Evolutionary conservation across 495 filamentous ascomycete species (phyloP), one percentile per base, ranked within the genome.

Genomic region (Glarea lozoyensis): DNA sequence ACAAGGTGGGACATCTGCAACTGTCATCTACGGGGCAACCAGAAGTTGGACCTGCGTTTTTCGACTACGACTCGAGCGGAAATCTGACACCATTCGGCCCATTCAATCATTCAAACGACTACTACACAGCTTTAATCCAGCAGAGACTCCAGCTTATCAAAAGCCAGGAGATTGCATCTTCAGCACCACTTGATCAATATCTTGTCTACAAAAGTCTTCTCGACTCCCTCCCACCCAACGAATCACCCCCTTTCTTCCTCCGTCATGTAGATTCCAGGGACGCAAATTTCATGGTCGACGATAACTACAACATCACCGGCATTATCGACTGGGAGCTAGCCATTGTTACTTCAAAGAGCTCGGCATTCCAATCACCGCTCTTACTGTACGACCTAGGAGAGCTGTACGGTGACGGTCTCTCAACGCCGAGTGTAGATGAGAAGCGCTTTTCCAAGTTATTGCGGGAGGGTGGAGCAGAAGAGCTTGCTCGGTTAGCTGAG

Each of bases 301-400:
- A 63, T 13, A 50, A 62, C 0, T 67, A 49, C 37, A 61, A 68
- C 32, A 69, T 73, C 39, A 66, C 62, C 0, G 61, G 62, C n/a
- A 63, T 70, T 25, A 60, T 68, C 33, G 62, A 72, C 46, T 72
- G 62, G 65, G 60, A 71, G 42, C 61, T 64, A 6, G 60, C 48
- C 24, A 48, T 47, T 48, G 36, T 30, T 12, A 40, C 48, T 24
- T 25, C 48, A 4, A 50, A 48, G 36, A 30, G 43, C 35, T 27
- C 48, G 32, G 48, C 48, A 9, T 50, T 50, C 37, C 48, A 50
- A 21, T 50, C 48, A 10, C 48, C 48, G 33, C 37, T 50, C 25
- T 40, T 50, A 30, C 15, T 47, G 27, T 50, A 50, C 48, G 24
- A 50, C 29, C 15, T 50, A 22, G 48, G 48, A 12, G 48, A 48